These are phyloP conservation scores for Lathyrus oleraceus DNA, from an alignment of 306 rosid genomes.

Conservation along the genomic window DNA sequence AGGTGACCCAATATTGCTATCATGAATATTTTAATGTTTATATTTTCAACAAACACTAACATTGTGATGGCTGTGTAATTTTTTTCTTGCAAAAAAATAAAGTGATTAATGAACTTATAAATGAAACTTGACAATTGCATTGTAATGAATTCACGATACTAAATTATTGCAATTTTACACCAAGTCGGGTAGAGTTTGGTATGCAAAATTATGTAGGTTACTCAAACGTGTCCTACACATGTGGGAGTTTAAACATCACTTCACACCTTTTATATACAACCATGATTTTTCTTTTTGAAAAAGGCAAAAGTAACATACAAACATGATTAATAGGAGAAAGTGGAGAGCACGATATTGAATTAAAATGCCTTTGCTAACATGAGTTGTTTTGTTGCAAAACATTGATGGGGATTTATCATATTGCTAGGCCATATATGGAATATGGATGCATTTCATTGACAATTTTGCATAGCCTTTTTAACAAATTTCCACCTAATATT, in stretches of 20 bases:
- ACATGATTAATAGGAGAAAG: not conserved
- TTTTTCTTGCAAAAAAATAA: no score
- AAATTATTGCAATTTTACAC: constrained; percentile 1
- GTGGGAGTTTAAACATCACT: not conserved
- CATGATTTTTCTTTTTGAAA: not conserved
- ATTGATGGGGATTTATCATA: not conserved
- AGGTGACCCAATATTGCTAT: no score
- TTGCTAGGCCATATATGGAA: not conserved
- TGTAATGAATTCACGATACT: constrained; percentile 4
- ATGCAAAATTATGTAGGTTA: constrained; percentile 10
- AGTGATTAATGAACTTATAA: no score
- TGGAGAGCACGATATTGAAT: not conserved
- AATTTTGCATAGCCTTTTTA: not conserved
- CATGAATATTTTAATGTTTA: no score
- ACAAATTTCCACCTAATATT: not conserved
- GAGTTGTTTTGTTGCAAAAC: constrained; percentile 5
- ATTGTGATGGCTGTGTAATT: no score
- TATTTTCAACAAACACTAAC: no score
- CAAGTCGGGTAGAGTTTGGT: not conserved
- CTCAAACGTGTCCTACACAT: not conserved
- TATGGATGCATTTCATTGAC: not conserved
- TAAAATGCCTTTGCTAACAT: not conserved
- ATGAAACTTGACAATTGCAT: not conserved
- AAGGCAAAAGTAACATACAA: not conserved
- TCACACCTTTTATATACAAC: not conserved